A percentile compares a stretch with the other conserved stretches of the same genome.
These are phyloP conservation scores for Globisporangium paroecandrum DNA, from an alignment of 352 stramenopile species.

Conservation along the genomic window DNA sequence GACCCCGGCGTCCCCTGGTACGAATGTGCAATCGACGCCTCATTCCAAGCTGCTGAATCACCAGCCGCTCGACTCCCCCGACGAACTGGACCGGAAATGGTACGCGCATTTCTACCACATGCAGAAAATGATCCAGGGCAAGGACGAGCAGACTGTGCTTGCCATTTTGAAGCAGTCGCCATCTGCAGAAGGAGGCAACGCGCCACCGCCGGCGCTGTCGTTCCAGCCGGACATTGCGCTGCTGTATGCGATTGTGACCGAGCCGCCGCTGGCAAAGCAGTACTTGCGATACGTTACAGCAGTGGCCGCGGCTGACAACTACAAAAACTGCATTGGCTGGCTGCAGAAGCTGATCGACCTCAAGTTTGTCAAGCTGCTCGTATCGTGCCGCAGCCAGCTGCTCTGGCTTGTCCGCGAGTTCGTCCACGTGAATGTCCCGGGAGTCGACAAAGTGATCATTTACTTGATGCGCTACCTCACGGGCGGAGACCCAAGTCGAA, in stretches of 20 bases:
- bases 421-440: conserved; percentile 65
- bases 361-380: conserved; percentile 79
- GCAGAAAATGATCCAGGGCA: conserved; percentile 76
- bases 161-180: conserved; percentile 61
- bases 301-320: conserved; percentile 53
- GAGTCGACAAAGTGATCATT: conserved; percentile 74
- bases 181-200: conserved; percentile 1
- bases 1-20: conserved; percentile 28
- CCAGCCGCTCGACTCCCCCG: conserved; percentile 60
- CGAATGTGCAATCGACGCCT: conserved; percentile 30
- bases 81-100: conserved; percentile 85
- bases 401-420: conserved; percentile 79
- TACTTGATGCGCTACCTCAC: conserved; percentile 72
- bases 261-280: conserved; percentile 63
- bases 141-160: conserved; percentile 53
- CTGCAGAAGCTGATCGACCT: conserved; percentile 81
- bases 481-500: conserved; percentile 62
- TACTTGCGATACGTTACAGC: conserved; percentile 72
- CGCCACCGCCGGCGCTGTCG: conserved; percentile 27
- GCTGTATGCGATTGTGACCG: conserved; percentile 76
- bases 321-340: conserved; percentile 73
- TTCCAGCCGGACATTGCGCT: conserved; percentile 82
- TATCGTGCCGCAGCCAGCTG: conserved; percentile 69
- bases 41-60: conserved; percentile 75
- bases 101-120: conserved; percentile 84